Conservation (phyloP, 495 filamentous ascomycete genomes). For the Trichoderma virens region DNA sequence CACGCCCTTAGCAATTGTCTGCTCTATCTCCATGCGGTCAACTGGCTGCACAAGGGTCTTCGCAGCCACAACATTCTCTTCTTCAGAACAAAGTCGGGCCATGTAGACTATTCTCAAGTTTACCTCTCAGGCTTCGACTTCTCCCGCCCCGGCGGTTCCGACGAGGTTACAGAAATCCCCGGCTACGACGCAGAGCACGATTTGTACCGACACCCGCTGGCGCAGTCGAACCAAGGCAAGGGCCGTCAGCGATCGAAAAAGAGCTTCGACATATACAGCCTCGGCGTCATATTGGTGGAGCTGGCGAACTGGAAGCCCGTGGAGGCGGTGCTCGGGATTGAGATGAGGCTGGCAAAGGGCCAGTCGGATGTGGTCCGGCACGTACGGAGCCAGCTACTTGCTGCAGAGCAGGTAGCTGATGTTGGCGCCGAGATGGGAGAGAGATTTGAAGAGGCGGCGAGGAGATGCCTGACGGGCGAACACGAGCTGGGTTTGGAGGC, state of each 20-base stretch:
- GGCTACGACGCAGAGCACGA: conserved; percentile 35
- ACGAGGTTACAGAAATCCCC: conserved; percentile 45
- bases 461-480: conserved; percentile 26
- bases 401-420: conserved; percentile 20
- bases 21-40: conserved; percentile 44
- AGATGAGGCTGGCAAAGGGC: conserved; percentile 22
- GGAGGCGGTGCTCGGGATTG: conserved; percentile 37
- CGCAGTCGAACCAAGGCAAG: conserved; percentile 30
- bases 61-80: conserved; percentile 51
- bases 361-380: conserved; percentile 6
- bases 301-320: conserved; percentile 45
- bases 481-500: conserved; percentile 21
- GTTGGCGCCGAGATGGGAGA: conserved; percentile 27
- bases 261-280: conserved; percentile 48
- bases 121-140: conserved; percentile 50
- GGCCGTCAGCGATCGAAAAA: conserved; percentile 35
- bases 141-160: conserved; percentile 39
- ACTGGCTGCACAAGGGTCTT: conserved; percentile 56
- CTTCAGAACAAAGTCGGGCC: conserved; percentile 24
- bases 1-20: conserved; percentile 33
- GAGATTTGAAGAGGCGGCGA: conserved; percentile 25
- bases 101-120: conserved; percentile 28
- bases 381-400: conserved; percentile 23
- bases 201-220: conserved; percentile 42
- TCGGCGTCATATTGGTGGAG: conserved; percentile 47